phyloP scores from a whole-genome alignment of 1,284 basidiomycete genomes.

The Testicularia cyperi region DNA sequence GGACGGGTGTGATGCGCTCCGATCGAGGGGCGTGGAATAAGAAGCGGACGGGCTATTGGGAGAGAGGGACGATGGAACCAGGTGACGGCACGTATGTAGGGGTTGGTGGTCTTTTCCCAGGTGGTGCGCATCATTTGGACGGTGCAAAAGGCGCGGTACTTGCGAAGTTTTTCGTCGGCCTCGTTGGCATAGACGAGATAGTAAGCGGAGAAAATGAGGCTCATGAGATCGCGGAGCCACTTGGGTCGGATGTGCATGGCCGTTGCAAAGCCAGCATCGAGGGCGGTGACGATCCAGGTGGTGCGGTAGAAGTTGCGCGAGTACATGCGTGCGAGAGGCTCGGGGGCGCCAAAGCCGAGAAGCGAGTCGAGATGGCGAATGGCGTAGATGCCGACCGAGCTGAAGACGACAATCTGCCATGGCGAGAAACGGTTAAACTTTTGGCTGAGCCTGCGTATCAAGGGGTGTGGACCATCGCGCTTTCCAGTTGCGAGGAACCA shows the following conservation, averaged over 20 bases:
- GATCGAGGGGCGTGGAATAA: conserved; percentile 72
- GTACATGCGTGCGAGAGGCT: conserved; percentile 79
- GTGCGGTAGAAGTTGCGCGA: conserved; percentile 90
- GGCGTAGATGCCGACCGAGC: conserved; percentile 81
- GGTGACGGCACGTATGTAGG: conserved; percentile 75
- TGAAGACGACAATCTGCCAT: conserved; percentile 87
- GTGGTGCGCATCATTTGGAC: conserved; percentile 91
- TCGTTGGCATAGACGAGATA: conserved; percentile 92
- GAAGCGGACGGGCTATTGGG: conserved; percentile 72
- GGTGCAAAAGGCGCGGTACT: conserved; percentile 86
- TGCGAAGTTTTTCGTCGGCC: conserved; percentile 81
- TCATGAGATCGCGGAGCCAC: conserved; percentile 78
- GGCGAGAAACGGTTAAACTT: conserved; percentile 72
- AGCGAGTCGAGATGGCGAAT: conserved; percentile 83
- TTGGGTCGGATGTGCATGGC: conserved; percentile 90
- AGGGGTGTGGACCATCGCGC: conserved; percentile 36
- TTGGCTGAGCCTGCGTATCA: conserved; percentile 25
- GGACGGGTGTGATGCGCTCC: conserved; percentile 66
- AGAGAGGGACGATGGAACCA: conserved; percentile 67
- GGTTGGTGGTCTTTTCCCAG: conserved; percentile 95
- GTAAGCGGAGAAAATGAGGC: conserved; percentile 74
- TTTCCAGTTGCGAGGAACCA: conserved; percentile 32
- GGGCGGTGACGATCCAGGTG: conserved; percentile 82
- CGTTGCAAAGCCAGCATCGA: conserved; percentile 96
- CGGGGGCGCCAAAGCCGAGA: conserved; percentile 82